A percentile compares a stretch with the other conserved stretches of the same genome.
phyloP scores from a whole-genome alignment of 1,284 basidiomycete species.

The Athelia sp. region DNA sequence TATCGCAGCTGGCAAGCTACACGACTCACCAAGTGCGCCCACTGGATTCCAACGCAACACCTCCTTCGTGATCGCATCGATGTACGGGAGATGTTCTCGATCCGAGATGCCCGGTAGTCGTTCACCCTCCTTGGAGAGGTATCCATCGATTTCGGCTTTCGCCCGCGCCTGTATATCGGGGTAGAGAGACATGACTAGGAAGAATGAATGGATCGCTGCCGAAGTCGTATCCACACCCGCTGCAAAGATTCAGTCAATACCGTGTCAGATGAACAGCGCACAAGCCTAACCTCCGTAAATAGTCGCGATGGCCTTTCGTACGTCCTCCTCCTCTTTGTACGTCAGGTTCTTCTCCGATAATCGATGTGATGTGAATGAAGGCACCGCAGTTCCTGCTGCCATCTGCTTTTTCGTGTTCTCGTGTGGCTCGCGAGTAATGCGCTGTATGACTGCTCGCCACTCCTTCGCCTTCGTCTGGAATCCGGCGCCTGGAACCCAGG shows the following conservation, averaged over 20 bases:
- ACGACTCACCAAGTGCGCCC: too few species aligned
- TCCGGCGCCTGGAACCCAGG: conserved; percentile 36
- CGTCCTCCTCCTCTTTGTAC: conserved; percentile 12
- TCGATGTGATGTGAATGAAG: conserved; percentile 17
- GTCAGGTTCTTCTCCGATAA: conserved; percentile 12
- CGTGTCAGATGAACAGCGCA: conserved; percentile 12
- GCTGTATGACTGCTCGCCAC: conserved; percentile 25
- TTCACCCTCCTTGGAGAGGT: too few species aligned
- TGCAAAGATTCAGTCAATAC: conserved; percentile 23
- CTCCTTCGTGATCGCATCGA: too few species aligned
- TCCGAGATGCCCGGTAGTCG: too few species aligned
- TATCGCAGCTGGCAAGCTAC: too few species aligned
- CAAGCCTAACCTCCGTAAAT: conserved; percentile 13
- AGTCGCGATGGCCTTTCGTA: conserved; percentile 21
- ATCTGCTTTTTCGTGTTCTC: conserved; percentile 36
- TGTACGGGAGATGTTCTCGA: too few species aligned
- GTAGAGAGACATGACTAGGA: too few species aligned
- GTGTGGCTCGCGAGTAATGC: conserved; percentile 23
- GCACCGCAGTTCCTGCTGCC: conserved; percentile 22
- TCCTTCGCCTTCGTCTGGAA: conserved; percentile 31
- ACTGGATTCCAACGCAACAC: too few species aligned
- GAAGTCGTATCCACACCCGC: conserved; percentile 23
- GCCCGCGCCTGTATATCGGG: too few species aligned
- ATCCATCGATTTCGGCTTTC: too few species aligned
- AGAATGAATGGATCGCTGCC: too few species aligned